phyloP scores from a whole-genome alignment of 2,329 filamentous ascomycete genomes.

The Phialemonium atrogriseum region DNA sequence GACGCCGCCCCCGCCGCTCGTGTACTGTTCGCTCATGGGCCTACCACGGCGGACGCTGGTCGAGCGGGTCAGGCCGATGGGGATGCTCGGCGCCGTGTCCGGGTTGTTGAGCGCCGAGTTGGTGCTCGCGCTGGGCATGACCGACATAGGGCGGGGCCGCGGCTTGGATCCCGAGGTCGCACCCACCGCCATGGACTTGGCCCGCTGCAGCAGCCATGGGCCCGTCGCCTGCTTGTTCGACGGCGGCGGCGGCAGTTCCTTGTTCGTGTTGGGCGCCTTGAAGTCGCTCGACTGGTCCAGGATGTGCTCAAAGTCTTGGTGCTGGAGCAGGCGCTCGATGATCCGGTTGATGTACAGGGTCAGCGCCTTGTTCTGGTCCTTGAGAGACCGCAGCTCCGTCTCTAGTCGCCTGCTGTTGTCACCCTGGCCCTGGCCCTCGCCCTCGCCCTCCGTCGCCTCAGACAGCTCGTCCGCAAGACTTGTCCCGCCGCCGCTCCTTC shows the following conservation, averaged over 20 bases:
- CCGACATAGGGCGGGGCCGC: constrained; percentile 48
- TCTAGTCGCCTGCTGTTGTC: constrained; percentile 61
- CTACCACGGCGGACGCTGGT: constrained; percentile 45
- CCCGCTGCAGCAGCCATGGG: constrained; percentile 49
- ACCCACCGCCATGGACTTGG: constrained; percentile 51
- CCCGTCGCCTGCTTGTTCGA: constrained; percentile 33
- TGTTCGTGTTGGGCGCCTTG: constrained; percentile 53
- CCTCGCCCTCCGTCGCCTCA: constrained; percentile 53
- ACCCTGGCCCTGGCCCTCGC: constrained; percentile 21
- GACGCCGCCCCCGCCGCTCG: constrained; percentile 32
- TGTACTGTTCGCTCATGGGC: constrained; percentile 57
- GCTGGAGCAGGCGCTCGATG: constrained; percentile 86
- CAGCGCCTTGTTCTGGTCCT: constrained; percentile 94
- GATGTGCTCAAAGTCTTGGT: constrained; percentile 92
- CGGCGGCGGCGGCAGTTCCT: constrained; percentile 76
- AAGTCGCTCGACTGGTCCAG: constrained; percentile 71
- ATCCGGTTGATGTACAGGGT: constrained; percentile 99
- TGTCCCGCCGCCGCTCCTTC: constrained; percentile 33
- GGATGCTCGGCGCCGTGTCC: constrained; percentile 67
- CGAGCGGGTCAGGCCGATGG: constrained; percentile 51
- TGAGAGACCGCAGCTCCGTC: constrained; percentile 66
- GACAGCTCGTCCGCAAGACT: constrained; percentile 86
- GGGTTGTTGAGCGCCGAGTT: constrained; percentile 47
- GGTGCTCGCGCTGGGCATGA: constrained; percentile 32
- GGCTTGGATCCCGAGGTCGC: constrained; percentile 24